phyloP scores from a whole-genome alignment of 257 asterid genomes.

The Solanum dulcamara region DNA sequence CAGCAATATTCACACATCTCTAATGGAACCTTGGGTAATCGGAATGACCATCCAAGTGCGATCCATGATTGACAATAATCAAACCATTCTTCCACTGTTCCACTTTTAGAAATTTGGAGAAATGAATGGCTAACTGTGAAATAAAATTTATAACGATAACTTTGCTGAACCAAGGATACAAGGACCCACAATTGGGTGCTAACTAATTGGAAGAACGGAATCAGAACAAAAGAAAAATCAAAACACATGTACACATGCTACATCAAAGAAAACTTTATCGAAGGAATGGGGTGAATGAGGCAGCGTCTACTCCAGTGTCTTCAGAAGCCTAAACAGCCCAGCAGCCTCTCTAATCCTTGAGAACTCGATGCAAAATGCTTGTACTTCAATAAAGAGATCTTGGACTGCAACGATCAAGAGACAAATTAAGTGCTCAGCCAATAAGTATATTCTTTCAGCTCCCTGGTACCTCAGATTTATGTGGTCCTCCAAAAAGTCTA shows the following conservation, averaged over 20 bases:
- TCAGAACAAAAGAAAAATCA: background rate
- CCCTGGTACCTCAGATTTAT: background rate
- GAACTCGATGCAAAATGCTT: conserved; percentile 97
- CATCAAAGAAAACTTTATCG: background rate
- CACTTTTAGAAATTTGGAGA: background rate
- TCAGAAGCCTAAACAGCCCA: conserved; percentile 76
- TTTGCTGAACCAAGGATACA: background rate
- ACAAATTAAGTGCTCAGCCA: background rate
- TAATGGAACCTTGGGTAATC: background rate
- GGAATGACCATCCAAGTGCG: background rate
- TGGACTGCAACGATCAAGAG: conserved; percentile 46
- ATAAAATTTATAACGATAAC: background rate
- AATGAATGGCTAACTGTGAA: background rate
- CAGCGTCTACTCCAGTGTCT: conserved; percentile 50
- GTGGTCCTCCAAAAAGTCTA: background rate
- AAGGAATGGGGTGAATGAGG: background rate
- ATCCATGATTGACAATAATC: background rate
- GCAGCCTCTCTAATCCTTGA: conserved; percentile 96
- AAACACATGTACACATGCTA: conserved; percentile 1
- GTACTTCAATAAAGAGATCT: conserved; percentile 90
- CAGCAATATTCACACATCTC: background rate
- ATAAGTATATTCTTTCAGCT: background rate
- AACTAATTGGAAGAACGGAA: background rate
- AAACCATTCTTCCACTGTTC: background rate
- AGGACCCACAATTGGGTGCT: conserved; percentile 3